Percentiles rank a stretch among this genome's conserved stretches.
These are phyloP conservation scores for Diaporthe batatas DNA, from an alignment of 2,329 filamentous ascomycete species.

Conservation along the genomic window DNA sequence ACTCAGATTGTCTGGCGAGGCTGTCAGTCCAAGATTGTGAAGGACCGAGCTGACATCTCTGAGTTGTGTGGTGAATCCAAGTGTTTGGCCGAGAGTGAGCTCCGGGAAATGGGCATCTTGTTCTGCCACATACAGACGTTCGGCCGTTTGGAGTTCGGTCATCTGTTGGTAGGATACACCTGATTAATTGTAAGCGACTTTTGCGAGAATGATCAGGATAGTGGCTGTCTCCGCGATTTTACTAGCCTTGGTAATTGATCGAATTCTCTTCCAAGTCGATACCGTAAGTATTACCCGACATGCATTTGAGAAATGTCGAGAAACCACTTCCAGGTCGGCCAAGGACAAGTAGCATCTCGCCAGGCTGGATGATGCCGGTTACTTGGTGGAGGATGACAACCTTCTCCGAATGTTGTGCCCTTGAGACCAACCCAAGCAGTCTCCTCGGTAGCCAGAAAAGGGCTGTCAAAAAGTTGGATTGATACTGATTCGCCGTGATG, in stretches of 20 bases:
- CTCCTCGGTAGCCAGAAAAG: no score
- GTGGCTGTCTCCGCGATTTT: no score
- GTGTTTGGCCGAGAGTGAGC: slow-evolving; percentile 71
- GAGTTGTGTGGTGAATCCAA: slow-evolving; percentile 71
- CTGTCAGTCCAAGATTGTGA: no score
- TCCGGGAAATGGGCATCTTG: slow-evolving; percentile 63
- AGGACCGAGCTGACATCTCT: slow-evolving; percentile 25
- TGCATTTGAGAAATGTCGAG: slow-evolving; percentile 41
- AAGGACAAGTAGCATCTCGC: slow-evolving; percentile 27
- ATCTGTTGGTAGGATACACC: neutral
- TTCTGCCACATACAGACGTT: slow-evolving; percentile 52
- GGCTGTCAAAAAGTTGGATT: no score
- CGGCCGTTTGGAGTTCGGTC: neutral
- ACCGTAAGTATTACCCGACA: slow-evolving; percentile 35
- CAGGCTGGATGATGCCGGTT: neutral
- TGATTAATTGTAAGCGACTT: no score
- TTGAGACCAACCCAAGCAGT: no score
- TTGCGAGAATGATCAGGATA: no score
- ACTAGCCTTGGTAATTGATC: slow-evolving; percentile 40
- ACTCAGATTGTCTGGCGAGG: slow-evolving; percentile 47
- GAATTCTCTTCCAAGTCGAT: slow-evolving; percentile 12
- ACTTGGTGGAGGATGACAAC: no score
- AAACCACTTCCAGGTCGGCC: slow-evolving; percentile 21
- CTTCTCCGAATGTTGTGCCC: no score
- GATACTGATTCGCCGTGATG: no score